Conservation (phyloP, 176 grass and related monocot species). For the Eragrostis nindensis region DNA sequence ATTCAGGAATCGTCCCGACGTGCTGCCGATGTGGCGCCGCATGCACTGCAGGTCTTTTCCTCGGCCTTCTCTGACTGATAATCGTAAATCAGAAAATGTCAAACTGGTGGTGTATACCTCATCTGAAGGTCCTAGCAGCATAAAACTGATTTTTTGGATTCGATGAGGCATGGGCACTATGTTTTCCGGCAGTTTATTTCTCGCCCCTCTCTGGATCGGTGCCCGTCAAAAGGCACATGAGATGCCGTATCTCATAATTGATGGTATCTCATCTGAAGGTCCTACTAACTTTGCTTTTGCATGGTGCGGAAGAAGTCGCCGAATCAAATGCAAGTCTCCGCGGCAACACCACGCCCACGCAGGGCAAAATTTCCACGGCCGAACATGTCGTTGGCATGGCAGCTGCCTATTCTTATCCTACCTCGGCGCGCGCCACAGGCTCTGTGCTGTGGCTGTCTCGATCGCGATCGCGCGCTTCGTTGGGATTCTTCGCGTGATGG, state of each 20-base stretch:
- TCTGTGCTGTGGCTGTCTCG: neutral
- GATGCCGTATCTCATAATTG: neutral
- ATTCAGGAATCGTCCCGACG: neutral
- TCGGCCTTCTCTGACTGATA: neutral
- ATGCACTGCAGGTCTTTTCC: neutral
- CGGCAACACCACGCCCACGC: neutral
- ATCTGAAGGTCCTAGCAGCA: neutral
- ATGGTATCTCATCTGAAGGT: no score
- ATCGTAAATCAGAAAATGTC: neutral
- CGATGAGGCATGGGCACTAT: neutral
- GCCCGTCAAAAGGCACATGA: neutral
- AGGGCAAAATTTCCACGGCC: neutral
- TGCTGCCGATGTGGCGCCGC: conserved; percentile 19
- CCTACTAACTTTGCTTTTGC: no score
- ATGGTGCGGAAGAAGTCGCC: neutral
- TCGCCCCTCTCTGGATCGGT: neutral
- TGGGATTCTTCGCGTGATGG: neutral
- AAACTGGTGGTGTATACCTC: neutral
- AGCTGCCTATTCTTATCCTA: neutral
- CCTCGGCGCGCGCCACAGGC: neutral
- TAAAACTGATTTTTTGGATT: neutral
- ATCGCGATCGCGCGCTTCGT: neutral
- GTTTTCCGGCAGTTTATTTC: no score
- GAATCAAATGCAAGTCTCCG: neutral
- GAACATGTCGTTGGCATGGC: no score